These are phyloP conservation scores for Chlamydomonas incerta DNA, from an alignment of 139 green algal genomes.

Conservation along the genomic window DNA sequence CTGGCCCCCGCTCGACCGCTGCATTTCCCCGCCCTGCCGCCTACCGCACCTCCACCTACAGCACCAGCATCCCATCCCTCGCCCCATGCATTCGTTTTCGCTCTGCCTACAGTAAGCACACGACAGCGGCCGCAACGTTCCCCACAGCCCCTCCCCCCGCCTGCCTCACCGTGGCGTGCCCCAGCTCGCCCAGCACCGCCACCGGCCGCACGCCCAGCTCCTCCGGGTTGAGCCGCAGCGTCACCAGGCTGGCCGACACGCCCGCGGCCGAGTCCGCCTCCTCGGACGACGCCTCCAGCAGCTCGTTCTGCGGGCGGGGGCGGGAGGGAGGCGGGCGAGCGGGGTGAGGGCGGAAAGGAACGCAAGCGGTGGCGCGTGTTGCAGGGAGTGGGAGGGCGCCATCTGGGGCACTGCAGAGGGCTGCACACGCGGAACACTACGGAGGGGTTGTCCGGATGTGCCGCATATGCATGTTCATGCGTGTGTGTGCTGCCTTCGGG, in stretches of 20 bases:
- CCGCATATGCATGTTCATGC: too few species aligned
- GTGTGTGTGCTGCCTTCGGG: too few species aligned
- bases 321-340: neutral
- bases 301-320: constrained; percentile 1
- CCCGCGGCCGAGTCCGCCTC: neutral
- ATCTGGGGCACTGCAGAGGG: too few species aligned
- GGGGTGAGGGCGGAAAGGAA: too few species aligned
- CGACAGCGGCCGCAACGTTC: too few species aligned
- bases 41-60: neutral
- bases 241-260: neutral
- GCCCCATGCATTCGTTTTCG: too few species aligned
- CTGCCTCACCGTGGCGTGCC: neutral
- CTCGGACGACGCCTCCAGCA: constrained; percentile 28
- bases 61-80: neutral
- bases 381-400: too few species aligned
- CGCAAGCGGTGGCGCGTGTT: too few species aligned
- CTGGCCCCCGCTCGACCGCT: too few species aligned
- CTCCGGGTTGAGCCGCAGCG: constrained; percentile 73
- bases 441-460: too few species aligned
- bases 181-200: constrained; percentile 55
- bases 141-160: neutral
- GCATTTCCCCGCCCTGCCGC: too few species aligned
- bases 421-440: too few species aligned
- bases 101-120: neutral
- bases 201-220: constrained; percentile 75